phyloP scores from a whole-genome alignment of 2,329 filamentous ascomycete species.

The Penicillium sp. region DNA sequence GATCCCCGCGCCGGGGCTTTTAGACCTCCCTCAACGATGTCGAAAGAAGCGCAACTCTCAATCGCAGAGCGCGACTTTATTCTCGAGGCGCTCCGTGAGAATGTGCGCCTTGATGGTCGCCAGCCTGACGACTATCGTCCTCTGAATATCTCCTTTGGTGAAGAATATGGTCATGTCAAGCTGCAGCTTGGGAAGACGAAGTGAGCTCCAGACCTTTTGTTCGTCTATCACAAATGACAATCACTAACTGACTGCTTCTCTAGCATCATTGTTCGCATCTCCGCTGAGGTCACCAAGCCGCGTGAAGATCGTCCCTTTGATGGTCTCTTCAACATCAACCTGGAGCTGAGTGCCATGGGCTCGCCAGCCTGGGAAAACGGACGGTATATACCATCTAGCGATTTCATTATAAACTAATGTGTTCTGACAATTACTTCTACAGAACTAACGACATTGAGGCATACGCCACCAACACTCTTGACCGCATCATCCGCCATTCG shows the following conservation, averaged over 20 bases:
- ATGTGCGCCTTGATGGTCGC: constrained; percentile 81
- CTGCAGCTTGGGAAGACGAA: constrained; percentile 87
- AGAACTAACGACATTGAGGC: constrained; percentile 81
- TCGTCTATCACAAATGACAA: not conserved
- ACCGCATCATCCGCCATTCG: constrained; percentile 90
- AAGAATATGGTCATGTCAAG: constrained; percentile 87
- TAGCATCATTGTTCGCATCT: constrained; percentile 80
- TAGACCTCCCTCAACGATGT: constrained; percentile 59
- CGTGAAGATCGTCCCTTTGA: constrained; percentile 89
- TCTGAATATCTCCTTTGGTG: constrained; percentile 76
- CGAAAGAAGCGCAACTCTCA: constrained; percentile 87
- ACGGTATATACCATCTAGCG: constrained; percentile 50
- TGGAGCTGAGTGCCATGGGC: constrained; percentile 89
- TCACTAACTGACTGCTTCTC: constrained; percentile 26
- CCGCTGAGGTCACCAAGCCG: constrained; percentile 82
- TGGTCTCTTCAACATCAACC: constrained; percentile 87
- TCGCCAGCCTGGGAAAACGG: constrained; percentile 87
- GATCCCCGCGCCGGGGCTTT: constrained; percentile 24
- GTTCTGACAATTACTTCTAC: constrained; percentile 9
- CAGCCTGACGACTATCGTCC: constrained; percentile 75
- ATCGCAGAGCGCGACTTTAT: constrained; percentile 86
- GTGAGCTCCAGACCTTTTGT: constrained; percentile 49
- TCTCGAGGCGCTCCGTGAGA: constrained; percentile 74
- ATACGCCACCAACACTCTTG: constrained; percentile 81
- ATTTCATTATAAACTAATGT: not conserved